phyloP scores from a whole-genome alignment of 73 alveolate genomes.

The Effrenium voratum region DNA sequence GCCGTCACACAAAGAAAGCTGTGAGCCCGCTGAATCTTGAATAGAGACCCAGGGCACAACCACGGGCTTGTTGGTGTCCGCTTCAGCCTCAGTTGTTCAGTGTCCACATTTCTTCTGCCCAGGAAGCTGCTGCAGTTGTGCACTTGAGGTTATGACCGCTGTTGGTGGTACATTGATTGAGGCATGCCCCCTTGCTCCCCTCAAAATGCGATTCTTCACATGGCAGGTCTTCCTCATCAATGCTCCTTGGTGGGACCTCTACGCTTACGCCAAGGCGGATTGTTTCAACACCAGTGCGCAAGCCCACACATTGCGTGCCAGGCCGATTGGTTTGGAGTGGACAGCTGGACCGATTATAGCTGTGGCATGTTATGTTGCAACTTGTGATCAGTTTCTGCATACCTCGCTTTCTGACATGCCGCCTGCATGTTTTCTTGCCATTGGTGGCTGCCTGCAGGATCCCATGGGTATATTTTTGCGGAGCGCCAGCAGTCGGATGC shows the following conservation, averaged over 20 bases:
- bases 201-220: too few species aligned
- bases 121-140: background rate
- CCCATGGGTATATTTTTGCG: constrained; percentile 78
- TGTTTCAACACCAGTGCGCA: background rate
- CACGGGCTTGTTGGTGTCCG: constrained; percentile 8
- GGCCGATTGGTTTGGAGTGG: constrained; percentile 84
- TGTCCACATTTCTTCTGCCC: background rate
- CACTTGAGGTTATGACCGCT: constrained; percentile 44
- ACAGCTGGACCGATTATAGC: constrained; percentile 48
- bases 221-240: constrained; percentile 43
- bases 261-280: constrained; percentile 63
- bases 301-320: background rate
- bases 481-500: constrained; percentile 64
- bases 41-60: background rate
- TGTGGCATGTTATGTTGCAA: background rate
- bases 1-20: too few species aligned
- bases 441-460: background rate
- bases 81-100: background rate
- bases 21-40: too few species aligned
- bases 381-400: background rate
- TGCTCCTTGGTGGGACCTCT: constrained; percentile 91
- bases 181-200: background rate
- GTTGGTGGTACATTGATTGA: constrained; percentile 72
- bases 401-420: too few species aligned
- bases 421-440: background rate